Base-by-base conservation (phyloP, 192 early-diverging fungal species). In the Allomyces arbusculus region DNA sequence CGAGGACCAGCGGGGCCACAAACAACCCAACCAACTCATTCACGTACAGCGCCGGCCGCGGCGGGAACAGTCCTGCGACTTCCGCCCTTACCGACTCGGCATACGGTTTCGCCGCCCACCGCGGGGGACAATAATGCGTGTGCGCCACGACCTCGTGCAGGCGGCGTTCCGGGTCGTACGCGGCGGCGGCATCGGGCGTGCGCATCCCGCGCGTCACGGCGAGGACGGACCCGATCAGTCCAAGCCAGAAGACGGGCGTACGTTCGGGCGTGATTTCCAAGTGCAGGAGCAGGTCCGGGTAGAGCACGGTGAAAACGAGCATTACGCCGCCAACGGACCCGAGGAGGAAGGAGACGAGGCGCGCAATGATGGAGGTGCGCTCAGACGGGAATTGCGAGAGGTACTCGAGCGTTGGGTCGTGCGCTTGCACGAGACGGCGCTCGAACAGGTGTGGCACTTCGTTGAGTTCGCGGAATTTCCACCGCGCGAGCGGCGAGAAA, bases 381-480 rank as follows among this genome's bases (percentile, higher is more conserved):
- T 87, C 85, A 61, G 92, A 90, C 0, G 91, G 89, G 65, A 96
- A 96, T 75, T 95, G 92, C 50, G 83, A 73, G 61, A 97, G 75
- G 72, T 99, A 99, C 68, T 83, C 74, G 40, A 80, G 82, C 0
- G 95, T 92, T 61, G 79, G 71, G 12, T 80, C 79, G 71, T 91
- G 83, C 24, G 87, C 89, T 0, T 80, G 65, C 66, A 84, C 83
- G 22, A 97, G 73, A 14, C 97, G 85, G 24, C 72, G 71, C 40
- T 86, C 73, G 71, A 96, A 94, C 22, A 88, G 66, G 72, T 99
- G 93, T 0, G 94, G 91, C 22, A 97, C 78, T 71, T 99, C 97
- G 74, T 99, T 97, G 70, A 97, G 97, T 76, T 96, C 92, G 64
- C 95, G 85, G 67, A 97, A 89, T 72, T 89, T 90, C 91, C 90